Percentiles rank a stretch among this genome's conserved stretches.
phyloP scores from a whole-genome alignment of 2,329 filamentous ascomycete genomes.

The Fusarium metavorans region DNA sequence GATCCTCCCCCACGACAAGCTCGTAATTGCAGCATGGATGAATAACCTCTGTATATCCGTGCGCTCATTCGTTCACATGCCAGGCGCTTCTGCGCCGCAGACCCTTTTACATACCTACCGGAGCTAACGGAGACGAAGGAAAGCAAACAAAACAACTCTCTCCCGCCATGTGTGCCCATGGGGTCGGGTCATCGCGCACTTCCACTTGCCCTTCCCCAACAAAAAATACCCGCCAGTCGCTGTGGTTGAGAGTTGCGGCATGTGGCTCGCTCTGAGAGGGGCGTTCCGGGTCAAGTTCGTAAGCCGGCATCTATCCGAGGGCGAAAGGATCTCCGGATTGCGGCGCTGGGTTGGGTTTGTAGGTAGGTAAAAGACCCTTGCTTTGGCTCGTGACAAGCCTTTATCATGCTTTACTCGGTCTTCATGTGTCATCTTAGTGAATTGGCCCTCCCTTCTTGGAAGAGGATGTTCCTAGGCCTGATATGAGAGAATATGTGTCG shows the following conservation, averaged over 20 bases:
- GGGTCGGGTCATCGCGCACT: neutral
- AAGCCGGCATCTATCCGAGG: slow-evolving; percentile 20
- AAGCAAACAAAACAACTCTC: neutral
- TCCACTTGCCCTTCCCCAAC: slow-evolving; percentile 22
- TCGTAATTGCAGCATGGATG: neutral
- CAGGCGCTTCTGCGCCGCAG: slow-evolving; percentile 3
- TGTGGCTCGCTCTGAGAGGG: slow-evolving; percentile 3
- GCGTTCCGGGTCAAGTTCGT: neutral
- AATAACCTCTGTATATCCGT: slow-evolving; percentile 5
- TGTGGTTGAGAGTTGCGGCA: slow-evolving; percentile 30
- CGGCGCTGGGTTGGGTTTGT: slow-evolving; percentile 30
- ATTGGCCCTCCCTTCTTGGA: neutral
- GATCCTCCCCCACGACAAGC: neutral
- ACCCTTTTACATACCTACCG: neutral
- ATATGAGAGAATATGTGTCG: neutral
- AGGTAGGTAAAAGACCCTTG: slow-evolving; percentile 5
- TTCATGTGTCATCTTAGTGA: neutral
- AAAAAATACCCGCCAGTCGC: slow-evolving; percentile 22
- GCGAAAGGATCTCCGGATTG: slow-evolving; percentile 28
- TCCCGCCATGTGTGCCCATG: neutral
- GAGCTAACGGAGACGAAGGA: neutral
- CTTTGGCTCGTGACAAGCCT: slow-evolving; percentile 9
- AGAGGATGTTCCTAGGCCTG: neutral
- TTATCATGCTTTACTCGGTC: neutral
- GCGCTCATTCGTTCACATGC: slow-evolving; percentile 30